phyloP scores from a whole-genome alignment of 129 eudicot genomes.

The Centella asiatica region DNA sequence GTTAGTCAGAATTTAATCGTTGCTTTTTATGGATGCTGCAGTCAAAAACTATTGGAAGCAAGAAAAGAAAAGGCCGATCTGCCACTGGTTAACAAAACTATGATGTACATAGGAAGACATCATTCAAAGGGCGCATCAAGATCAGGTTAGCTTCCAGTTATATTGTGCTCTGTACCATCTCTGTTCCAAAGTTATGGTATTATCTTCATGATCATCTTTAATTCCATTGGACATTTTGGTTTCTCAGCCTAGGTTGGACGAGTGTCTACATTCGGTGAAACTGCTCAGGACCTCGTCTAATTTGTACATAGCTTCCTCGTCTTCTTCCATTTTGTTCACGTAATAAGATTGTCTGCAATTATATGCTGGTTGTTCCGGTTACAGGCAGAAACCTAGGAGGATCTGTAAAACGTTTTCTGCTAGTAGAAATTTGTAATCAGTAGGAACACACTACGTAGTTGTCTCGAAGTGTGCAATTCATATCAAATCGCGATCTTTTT shows the following conservation, averaged over 20 bases:
- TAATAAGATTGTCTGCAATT: not conserved
- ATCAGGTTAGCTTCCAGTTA: conserved; percentile 16
- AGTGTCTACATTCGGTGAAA: not conserved
- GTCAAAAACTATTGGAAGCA: conserved; percentile 27
- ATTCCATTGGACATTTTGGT: too few species aligned
- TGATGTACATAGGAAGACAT: conserved; percentile 40
- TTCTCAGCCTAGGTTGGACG: not conserved
- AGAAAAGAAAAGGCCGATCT: conserved; percentile 38
- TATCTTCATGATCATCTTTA: too few species aligned
- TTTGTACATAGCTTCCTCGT: conserved; percentile 2
- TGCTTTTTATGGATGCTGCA: conserved; percentile 17
- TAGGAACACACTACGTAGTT: too few species aligned
- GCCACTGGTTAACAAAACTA: conserved; percentile 43
- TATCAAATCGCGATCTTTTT: too few species aligned
- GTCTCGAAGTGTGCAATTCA: too few species aligned
- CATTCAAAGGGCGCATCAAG: conserved; percentile 11
- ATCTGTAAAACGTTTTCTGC: not conserved
- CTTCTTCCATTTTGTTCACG: not conserved
- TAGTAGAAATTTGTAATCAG: not conserved
- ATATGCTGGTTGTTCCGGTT: not conserved
- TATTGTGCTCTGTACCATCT: not conserved
- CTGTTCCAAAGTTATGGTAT: too few species aligned
- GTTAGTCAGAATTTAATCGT: too few species aligned
- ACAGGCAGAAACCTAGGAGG: not conserved
- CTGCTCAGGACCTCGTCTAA: not conserved